Base-by-base conservation (phyloP, 495 filamentous ascomycete species). In the Aspergillus nanangensis region DNA sequence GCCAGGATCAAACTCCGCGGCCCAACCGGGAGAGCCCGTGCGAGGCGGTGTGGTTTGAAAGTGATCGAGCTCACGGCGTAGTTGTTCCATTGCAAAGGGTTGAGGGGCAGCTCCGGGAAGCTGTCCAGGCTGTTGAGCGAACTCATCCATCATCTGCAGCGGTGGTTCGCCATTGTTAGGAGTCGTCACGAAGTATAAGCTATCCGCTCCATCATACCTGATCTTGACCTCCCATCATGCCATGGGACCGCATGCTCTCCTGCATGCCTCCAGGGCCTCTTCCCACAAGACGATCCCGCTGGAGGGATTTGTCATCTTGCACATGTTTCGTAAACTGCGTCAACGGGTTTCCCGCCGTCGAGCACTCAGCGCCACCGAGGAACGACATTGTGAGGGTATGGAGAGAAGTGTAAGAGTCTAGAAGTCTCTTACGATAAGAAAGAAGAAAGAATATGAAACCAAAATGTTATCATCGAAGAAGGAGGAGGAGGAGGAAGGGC, bases 271-370 rank as follows among this genome's bases (percentile, higher is more conserved):
- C 78, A 1, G 84, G 80, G 21, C 82, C 81, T 42, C 83, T 70
- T 52, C 87, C 87, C 27, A 84, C 82, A 47, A 96, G 72, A 31
- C 93, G 75, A 66, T 98, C 93, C 53, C 90, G 78, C 63, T 96
- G 92, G 43, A 96, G 77, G 21, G 86, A 89, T 70, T 91, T 96
- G 72, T 97, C 93, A 71, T 95, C 88, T 56, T 89, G 83, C 41
- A 90, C 86, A 61, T 95, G 88, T 63, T 97, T 98, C 22, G 87
- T 85, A 63, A 98, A 95, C 77, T 96, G 94, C 57, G 86, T 89
- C 47, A 98, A 83, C 44, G 94, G 94, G 67, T 97, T 98, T 57
- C 83, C 89, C 43, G 87, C 90, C 33, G 93, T 96, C 38, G 93
- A 97, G 76, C 93, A 98, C 69, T 97, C 93, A 53, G 90, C 87